Evolutionary conservation across 805 yeast species (phyloP), one percentile per base, ranked within the genome.

Genomic region (Blastobotrys robertii): DNA sequence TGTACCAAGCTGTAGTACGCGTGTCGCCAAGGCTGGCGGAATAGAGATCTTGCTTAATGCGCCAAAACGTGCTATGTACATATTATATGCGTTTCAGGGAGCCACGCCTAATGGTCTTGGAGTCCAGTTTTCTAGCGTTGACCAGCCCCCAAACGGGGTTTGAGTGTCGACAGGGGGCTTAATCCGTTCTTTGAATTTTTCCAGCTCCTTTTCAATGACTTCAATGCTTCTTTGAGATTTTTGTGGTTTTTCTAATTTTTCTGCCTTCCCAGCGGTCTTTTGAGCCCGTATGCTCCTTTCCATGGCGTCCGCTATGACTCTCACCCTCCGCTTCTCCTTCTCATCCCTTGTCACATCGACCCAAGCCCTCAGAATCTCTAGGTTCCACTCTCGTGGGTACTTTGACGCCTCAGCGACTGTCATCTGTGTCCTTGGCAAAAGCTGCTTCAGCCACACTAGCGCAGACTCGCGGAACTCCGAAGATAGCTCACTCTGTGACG

Each of bases 71-170:
- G 12, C 7, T 12, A 31, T 34, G 39, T 40, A 48, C 30, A 50
- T 19, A 19, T 19, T 19, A 19, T 19, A 16, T 4, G 25, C 25
- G 25, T 19, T 19, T 19, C 25, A 19, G 6, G 25, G 25, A 19
- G 25, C 25, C 25, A 44, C 47, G 9, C 54, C 54, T 30, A 51
- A 41, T 3, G 54, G 51, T 3, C 50, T 44, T 1, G 50, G 44
- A 13, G 44, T 37, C 54, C 54, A 51, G 38, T 45, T 36, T 8
- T 42, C 38, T 7, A 42, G 47, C 8, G 25, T 12, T 4, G 29
- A 33, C 53, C 54, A 49, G 8, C 29, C 42, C 8, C 34, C 29
- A 10, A 25, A 11, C n/a, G 32, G 11, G n/a, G 28, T 3, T 25
- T 33, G 11, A 13, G 9, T 14, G n/a, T 40, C 14, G 16, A 9